Percentiles rank a stretch among this genome's conserved stretches.
These are phyloP conservation scores for Cutaneotrichosporon cyanovorans DNA, from an alignment of 1,284 basidiomycete species.

Conservation along the genomic window DNA sequence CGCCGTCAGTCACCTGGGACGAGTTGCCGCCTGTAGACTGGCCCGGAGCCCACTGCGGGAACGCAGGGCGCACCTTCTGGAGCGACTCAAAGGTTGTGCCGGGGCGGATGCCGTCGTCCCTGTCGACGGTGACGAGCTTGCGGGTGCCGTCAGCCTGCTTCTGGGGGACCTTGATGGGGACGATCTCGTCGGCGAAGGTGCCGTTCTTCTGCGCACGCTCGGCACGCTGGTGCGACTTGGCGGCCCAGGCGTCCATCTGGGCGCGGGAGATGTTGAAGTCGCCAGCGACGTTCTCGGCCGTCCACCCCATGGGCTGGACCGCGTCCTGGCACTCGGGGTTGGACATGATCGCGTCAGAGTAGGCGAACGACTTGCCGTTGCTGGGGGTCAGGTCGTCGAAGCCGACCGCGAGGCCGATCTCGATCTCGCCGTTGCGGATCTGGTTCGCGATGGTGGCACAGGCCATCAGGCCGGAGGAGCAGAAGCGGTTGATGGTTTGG, in stretches of 20 bases:
- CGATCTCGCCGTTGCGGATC: conserved; percentile 75
- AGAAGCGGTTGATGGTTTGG: conserved; percentile 90
- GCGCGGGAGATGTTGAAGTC: conserved; percentile 75
- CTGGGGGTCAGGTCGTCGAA: conserved; percentile 83
- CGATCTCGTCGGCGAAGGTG: conserved; percentile 85
- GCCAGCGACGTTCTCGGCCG: conserved; percentile 86
- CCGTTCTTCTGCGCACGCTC: conserved; percentile 80
- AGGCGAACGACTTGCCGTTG: conserved; percentile 64
- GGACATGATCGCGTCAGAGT: conserved; percentile 66
- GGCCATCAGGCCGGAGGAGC: conserved; percentile 82
- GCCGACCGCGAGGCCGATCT: conserved; percentile 87
- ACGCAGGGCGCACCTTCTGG: conserved; percentile 86
- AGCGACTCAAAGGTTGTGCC: conserved; percentile 85
- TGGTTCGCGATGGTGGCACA: conserved; percentile 66
- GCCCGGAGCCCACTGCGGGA: conserved; percentile 74
- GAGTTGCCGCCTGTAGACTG: conserved; percentile 72
- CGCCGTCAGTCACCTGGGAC: conserved; percentile 91
- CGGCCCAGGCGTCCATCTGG: conserved; percentile 77
- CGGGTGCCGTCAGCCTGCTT: conserved; percentile 58
- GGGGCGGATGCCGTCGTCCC: conserved; percentile 84
- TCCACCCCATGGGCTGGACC: conserved; percentile 91
- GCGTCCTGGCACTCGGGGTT: conserved; percentile 82
- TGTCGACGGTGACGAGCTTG: conserved; percentile 51
- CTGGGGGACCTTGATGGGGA: conserved; percentile 64
- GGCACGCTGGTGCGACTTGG: conserved; percentile 73